Evolutionary conservation across 2,329 filamentous ascomycete genomes (phyloP), one percentile per base, ranked within the genome.

Genomic region (Talaromyces albobiverticillius): DNA sequence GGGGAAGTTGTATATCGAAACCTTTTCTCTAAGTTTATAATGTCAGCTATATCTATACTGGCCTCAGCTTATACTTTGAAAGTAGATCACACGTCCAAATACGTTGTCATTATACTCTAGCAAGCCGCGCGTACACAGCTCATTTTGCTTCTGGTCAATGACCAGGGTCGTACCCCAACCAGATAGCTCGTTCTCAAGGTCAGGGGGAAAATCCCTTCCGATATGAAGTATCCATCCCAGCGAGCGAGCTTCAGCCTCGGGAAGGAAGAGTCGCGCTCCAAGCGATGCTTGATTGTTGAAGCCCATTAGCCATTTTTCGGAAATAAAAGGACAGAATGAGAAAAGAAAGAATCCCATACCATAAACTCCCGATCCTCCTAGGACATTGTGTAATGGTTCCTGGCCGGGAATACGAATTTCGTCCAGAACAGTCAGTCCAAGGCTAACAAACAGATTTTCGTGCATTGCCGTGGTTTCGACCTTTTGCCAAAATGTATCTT

Each of bases 341-440:
- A n/a, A n/a, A n/a, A n/a, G n/a, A 32, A 4, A 40, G 18, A 13
- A 53, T 40, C 46, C 31, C 51, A 13, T 47, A 65, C 65, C 62
- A 29, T 67, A 71, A 5, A 63, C 55, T 16, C 68, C 69, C 16
- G 68, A 71, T 1, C 70, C 68, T 8, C 70, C 70, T 2, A 67
- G 48, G 3, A 66, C 54, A 57, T 71, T 57, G 4, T 52, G 59
- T 25, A 70, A 47, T 9, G 64, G 55, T 10, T 56, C 23, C 6
- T 56, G 59, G 38, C 56, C 48, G 7, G 66, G 63, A 29, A 69
- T 59, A 9, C 56, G 66, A 38, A 72, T 64, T 52, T 71, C 68
- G 51, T 72, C 70, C 3, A 71, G 61, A 5, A 72, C 67, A 3
- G 68, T 60, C 53, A 68, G 59, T 18, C 70, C 70, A 9, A 72